phyloP scores from a whole-genome alignment of 495 filamentous ascomycete species.

The Patellaria atrata region DNA sequence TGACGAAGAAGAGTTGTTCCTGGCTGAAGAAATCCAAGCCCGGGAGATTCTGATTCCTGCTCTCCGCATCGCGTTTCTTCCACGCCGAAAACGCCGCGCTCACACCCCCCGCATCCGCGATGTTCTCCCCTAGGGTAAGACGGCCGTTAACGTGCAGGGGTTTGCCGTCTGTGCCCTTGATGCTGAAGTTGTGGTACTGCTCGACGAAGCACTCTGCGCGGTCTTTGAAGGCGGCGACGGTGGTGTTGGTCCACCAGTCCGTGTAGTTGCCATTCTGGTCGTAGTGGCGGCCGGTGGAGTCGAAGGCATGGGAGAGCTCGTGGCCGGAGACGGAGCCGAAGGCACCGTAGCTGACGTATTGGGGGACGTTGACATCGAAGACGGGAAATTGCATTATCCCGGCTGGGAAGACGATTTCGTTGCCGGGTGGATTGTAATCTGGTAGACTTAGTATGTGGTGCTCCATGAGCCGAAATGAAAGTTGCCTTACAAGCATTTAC shows the following conservation, averaged over 20 bases:
- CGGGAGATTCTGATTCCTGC: constrained; percentile 44
- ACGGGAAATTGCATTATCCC: constrained; percentile 60
- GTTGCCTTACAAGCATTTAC: constrained; percentile 30
- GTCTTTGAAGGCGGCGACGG: constrained; percentile 45
- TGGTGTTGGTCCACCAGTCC: constrained; percentile 57
- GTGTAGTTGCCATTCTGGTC: constrained; percentile 52
- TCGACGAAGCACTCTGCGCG: constrained; percentile 56
- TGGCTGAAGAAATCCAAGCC: constrained; percentile 51
- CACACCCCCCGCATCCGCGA: constrained; percentile 61
- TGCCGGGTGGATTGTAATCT: constrained; percentile 46
- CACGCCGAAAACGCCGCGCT: constrained; percentile 52
- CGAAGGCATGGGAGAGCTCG: constrained; percentile 63
- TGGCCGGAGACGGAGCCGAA: constrained; percentile 60
- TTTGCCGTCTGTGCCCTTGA: constrained; percentile 39
- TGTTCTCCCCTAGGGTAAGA: constrained; percentile 60
- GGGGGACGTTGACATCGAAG: constrained; percentile 46
- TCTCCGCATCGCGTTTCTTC: constrained; percentile 40
- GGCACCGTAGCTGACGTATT: constrained; percentile 54
- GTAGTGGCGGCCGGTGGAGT: constrained; percentile 52
- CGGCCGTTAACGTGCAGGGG: constrained; percentile 52
- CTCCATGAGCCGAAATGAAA: neutral
- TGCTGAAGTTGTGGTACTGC: constrained; percentile 51
- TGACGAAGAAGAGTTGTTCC: constrained; percentile 61
- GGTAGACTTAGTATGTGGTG: neutral
- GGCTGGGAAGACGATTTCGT: constrained; percentile 58